Percentiles rank a stretch among this genome's conserved stretches.
These are phyloP conservation scores for Macadamia tetraphylla DNA, from an alignment of 164 flowering plant genomes.

Conservation along the genomic window DNA sequence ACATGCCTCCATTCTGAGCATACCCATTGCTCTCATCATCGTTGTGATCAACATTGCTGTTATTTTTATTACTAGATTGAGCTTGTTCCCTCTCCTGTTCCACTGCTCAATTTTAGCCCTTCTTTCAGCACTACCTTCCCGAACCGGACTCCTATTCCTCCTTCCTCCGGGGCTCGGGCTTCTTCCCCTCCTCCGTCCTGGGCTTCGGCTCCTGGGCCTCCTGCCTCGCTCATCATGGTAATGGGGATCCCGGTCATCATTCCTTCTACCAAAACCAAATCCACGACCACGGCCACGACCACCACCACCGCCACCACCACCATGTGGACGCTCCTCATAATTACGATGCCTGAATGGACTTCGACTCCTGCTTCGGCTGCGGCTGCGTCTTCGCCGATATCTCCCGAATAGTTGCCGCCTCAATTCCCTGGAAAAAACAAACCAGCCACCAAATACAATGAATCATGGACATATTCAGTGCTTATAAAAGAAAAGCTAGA, in stretches of 20 bases:
- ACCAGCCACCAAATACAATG: background rate
- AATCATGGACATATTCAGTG: background rate
- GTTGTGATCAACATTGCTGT: conserved; percentile 9
- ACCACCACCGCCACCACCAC: conserved; percentile 28
- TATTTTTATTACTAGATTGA: conserved; percentile 22
- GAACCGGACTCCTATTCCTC: conserved; percentile 62
- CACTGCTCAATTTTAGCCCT: conserved; percentile 88
- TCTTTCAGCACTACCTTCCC: conserved; percentile 91
- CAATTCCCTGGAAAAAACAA: conserved; percentile 45
- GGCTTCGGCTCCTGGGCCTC: conserved; percentile 62
- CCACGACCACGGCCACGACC: conserved; percentile 22
- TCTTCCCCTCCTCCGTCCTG: conserved; percentile 49
- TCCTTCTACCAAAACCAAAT: conserved; percentile 23
- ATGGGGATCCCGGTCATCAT: conserved; percentile 48
- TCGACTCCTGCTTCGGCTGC: conserved; percentile 58
- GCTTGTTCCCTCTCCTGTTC: conserved; percentile 81
- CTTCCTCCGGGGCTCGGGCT: conserved; percentile 66
- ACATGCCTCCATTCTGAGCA: conserved; percentile 22
- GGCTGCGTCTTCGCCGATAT: conserved; percentile 44
- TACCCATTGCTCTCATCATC: conserved; percentile 19
- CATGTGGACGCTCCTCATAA: conserved; percentile 58
- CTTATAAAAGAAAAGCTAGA: background rate
- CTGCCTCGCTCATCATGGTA: conserved; percentile 38
- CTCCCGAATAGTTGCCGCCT: conserved; percentile 70
- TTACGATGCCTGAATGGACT: conserved; percentile 58